phyloP scores from a whole-genome alignment of 331 rosid species.

The Malus hybrid region DNA sequence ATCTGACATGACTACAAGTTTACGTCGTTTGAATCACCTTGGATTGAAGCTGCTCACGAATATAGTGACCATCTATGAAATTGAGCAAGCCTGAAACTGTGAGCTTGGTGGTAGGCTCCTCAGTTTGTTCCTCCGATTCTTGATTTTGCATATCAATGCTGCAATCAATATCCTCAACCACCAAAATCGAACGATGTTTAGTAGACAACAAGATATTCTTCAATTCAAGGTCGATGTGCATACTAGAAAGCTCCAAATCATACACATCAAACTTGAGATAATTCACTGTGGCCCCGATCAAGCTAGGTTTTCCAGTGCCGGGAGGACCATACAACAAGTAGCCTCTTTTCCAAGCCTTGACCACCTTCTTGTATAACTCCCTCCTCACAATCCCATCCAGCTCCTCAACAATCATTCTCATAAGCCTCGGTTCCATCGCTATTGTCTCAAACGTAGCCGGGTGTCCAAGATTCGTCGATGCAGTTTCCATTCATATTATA shows the following conservation, averaged over 20 bases:
- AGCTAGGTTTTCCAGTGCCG: neutral
- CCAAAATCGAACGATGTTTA: slow-evolving; percentile 1
- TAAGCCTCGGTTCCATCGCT: neutral
- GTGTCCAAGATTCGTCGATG: neutral
- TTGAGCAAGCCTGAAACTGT: slow-evolving; percentile 43
- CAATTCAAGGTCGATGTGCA: slow-evolving; percentile 4
- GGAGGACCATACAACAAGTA: slow-evolving; percentile 6
- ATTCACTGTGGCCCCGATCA: slow-evolving; percentile 5
- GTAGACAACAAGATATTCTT: slow-evolving; percentile 14
- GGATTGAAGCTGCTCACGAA: no score
- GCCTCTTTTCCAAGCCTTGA: slow-evolving; percentile 15
- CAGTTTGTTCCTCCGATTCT: neutral
- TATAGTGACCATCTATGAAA: slow-evolving; percentile 33
- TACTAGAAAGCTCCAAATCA: slow-evolving; percentile 21
- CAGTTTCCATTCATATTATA: no score
- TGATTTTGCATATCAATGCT: neutral
- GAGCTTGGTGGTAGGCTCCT: neutral
- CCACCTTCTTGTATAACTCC: slow-evolving; percentile 9
- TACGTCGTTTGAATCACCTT: no score
- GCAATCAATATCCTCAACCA: slow-evolving; percentile 18
- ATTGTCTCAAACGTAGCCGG: slow-evolving; percentile 3
- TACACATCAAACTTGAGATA: slow-evolving; percentile 24
- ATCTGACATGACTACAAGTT: no score
- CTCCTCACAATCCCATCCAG: neutral
- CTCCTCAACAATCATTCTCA: neutral